Percentiles rank a stretch among this genome's conserved stretches.
These are phyloP conservation scores for Xylaria sp. DNA, from an alignment of 2,329 filamentous ascomycete species.

Conservation along the genomic window DNA sequence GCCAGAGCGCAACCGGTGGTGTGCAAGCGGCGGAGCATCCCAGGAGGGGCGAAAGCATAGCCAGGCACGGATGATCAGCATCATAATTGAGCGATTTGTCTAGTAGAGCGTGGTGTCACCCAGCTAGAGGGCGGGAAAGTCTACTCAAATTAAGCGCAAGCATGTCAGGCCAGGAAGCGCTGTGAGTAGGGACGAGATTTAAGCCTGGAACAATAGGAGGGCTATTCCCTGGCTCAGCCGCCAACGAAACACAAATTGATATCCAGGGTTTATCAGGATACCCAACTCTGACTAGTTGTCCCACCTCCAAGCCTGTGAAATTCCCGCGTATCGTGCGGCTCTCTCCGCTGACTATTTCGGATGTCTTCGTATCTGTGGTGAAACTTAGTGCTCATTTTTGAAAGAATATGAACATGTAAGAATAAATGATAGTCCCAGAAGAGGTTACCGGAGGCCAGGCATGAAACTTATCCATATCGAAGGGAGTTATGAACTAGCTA, in stretches of 20 bases:
- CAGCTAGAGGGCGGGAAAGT: constrained; percentile 27
- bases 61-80: constrained; percentile 24
- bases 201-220: constrained; percentile 22
- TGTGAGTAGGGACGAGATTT: constrained; percentile 15
- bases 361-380: neutral
- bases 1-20: constrained; percentile 19
- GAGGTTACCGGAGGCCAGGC: neutral
- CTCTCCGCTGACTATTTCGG: neutral
- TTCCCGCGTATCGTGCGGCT: neutral
- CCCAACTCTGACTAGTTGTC: constrained; percentile 6
- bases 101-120: constrained; percentile 29
- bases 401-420: neutral
- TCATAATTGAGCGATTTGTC: constrained; percentile 25
- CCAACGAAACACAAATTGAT: constrained; percentile 36
- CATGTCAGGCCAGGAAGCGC: constrained; percentile 19
- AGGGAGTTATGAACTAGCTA: too few species aligned
- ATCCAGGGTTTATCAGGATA: constrained; percentile 38
- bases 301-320: neutral
- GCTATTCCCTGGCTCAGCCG: constrained; percentile 27
- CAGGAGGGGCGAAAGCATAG: constrained; percentile 26
- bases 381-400: neutral
- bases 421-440: neutral
- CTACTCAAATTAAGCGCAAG: constrained; percentile 23
- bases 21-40: constrained; percentile 25
- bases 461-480: neutral